Base-by-base conservation (phyloP, 495 filamentous ascomycete genomes). In the Achaetomiella virescens region DNA sequence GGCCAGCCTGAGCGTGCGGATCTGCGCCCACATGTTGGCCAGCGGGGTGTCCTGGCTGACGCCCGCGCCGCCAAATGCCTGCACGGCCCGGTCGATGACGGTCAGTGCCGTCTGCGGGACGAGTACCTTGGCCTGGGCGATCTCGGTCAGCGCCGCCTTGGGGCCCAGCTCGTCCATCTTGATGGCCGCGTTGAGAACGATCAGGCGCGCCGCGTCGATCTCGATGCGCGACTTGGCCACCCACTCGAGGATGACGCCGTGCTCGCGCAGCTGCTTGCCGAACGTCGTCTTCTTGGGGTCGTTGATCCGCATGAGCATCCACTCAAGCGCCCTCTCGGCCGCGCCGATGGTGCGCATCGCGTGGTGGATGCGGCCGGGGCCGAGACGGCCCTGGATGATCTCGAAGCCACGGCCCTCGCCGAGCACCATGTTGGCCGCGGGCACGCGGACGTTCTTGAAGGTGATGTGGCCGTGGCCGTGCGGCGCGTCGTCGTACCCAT, bases 351-450 rank as follows among this genome's bases (percentile, higher is more conserved):
- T 82, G 57, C 91, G 87, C 90, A 95, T 95, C 50, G 87, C 88
- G 73, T 96, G 91, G 74, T 96, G 91, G 67, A 96, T 95, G 37
- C 91, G 86, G 12, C 91, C 91, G 18, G 91, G 91, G 5, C 91
- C 91, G 27, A 96, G 82, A 42, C 91, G 86, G 33, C 91, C 91
- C 69, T 96, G 91, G 70, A 96, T 95, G 66, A 96, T 95, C 69
- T 96, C 91, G 71, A 96, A 96, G n/a, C 91, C 91, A 44, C 90
- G 84, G 54, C 91, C 90, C 68, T 90, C 87, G 48, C 91, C 91
- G 29, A 96, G 83, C 9, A 96, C 86, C 60, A 96, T 81, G 69
- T 88, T 89, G 54, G 78, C 68, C 6, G 76, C 78, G 17, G 90
- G 90, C 0, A 96, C 84, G 56, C 89, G 86, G 43, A 93, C 91